Conservation (phyloP, 1,284 basidiomycete species). For the Sparassis latifolia region DNA sequence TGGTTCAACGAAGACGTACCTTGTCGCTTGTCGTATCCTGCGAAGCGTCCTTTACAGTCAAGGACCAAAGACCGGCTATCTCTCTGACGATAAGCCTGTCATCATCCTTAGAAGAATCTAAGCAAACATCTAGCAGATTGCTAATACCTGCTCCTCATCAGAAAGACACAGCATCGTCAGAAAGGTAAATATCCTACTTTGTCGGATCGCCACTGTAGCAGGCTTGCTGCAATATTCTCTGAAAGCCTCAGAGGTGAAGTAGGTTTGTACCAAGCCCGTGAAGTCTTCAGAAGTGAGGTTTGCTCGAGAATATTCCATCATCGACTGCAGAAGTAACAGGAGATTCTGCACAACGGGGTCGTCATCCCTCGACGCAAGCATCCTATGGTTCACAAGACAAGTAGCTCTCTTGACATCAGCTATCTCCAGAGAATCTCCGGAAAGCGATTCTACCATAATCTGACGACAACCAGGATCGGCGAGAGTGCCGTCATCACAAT, state of each 20-base stretch:
- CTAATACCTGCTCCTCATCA: conserved; percentile 22
- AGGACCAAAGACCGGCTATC: conserved; percentile 27
- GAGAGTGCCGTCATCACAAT: conserved; percentile 25
- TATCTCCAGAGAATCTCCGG: conserved; percentile 18
- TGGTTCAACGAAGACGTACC: conserved; percentile 8
- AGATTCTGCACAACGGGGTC: conserved; percentile 2
- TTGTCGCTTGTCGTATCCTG: conserved; percentile 8
- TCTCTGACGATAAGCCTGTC: conserved; percentile 24
- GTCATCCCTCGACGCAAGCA: conserved; percentile 13
- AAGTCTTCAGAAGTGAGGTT: neutral
- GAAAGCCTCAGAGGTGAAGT: conserved; percentile 11
- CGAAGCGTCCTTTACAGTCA: conserved; percentile 7
- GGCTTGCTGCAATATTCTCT: neutral
- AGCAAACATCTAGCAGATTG: conserved; percentile 20
- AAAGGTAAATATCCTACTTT: neutral
- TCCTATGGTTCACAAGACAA: conserved; percentile 33
- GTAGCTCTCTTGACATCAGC: conserved; percentile 29
- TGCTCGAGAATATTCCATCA: conserved; percentile 2
- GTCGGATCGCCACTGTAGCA: neutral
- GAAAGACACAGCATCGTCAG: neutral
- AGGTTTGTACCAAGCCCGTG: conserved; percentile 1
- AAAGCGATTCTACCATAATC: conserved; percentile 27
- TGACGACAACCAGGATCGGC: conserved; percentile 15
- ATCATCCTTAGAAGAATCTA: conserved; percentile 17
- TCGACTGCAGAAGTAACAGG: conserved; percentile 10